Evolutionary conservation across 108 stramenopile species (phyloP).

Genomic region (Asterionellopsis glacialis): DNA sequence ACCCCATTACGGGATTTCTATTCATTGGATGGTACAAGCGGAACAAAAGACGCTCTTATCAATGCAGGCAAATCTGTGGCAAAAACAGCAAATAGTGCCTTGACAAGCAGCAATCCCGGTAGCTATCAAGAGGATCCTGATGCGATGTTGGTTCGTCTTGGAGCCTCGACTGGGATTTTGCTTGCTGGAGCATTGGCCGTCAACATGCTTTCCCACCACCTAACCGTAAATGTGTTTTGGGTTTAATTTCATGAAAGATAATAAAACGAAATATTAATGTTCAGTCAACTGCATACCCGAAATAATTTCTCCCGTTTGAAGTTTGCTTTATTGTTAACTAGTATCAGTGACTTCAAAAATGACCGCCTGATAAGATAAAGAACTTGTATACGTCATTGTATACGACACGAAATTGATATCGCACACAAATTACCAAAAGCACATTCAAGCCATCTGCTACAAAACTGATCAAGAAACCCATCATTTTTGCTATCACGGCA

Average conservation of each 20-base stretch:
- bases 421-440: no score
- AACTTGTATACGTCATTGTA: no score
- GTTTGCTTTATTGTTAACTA: no score
- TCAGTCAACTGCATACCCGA: no score
- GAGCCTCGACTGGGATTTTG: conserved; percentile 56
- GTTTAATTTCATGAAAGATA: conserved; percentile 26
- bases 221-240: conserved; percentile 91
- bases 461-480: no score
- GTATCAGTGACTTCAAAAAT: no score
- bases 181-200: conserved; percentile 65
- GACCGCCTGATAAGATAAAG: no score
- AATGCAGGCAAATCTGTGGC: background rate
- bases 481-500: no score
- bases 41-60: background rate
- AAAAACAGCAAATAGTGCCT: background rate
- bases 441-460: no score
- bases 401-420: no score
- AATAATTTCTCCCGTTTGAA: no score
- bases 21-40: conserved; percentile 19
- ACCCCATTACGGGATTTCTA: conserved; percentile 18
- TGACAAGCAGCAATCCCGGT: background rate
- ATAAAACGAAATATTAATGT: no score
- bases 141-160: conserved; percentile 35
- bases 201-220: conserved; percentile 74
- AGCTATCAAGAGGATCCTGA: conserved; percentile 25